These are phyloP conservation scores for Leucocoprinus birnbaumii DNA, from an alignment of 768 basidiomycete species.

Conservation along the genomic window DNA sequence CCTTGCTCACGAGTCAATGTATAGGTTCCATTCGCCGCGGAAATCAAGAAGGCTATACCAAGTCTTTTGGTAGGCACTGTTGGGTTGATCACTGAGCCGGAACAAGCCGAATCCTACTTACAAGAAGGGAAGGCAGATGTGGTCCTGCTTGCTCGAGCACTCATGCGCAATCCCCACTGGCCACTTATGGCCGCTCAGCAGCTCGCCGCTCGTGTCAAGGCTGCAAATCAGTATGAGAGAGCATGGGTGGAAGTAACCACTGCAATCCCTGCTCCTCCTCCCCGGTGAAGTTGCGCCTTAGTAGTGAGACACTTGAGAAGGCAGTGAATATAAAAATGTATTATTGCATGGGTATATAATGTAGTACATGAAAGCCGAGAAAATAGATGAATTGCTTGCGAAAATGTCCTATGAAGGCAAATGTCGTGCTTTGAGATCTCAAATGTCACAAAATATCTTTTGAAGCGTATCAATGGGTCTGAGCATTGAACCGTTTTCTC, in stretches of 20 bases:
- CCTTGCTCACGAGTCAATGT: not conserved
- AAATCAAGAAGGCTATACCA: constrained; percentile 58
- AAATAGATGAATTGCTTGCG: too few relatives aligned
- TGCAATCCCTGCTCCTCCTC: not conserved
- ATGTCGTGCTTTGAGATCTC: too few relatives aligned
- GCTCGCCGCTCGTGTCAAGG: constrained; percentile 62
- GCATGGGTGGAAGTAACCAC: constrained; percentile 35
- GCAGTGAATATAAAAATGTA: too few relatives aligned
- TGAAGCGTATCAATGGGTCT: too few relatives aligned
- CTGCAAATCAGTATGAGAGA: constrained; percentile 71
- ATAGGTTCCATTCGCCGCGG: constrained; percentile 68
- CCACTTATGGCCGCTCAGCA: constrained; percentile 56
- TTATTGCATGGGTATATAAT: too few relatives aligned
- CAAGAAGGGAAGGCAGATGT: constrained; percentile 66
- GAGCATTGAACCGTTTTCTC: constrained; percentile 14
- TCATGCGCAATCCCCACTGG: constrained; percentile 68
- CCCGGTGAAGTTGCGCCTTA: not conserved
- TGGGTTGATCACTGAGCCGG: constrained; percentile 66
- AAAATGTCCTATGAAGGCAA: too few relatives aligned
- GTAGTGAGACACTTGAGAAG: too few relatives aligned
- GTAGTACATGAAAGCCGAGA: too few relatives aligned
- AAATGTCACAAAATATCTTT: too few relatives aligned
- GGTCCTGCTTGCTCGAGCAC: constrained; percentile 62
- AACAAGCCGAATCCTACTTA: constrained; percentile 54
- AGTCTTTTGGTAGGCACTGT: constrained; percentile 60